Percentiles rank a stretch among this genome's conserved stretches.
Evolutionary conservation across 1,139 yeast species (phyloP).

Genomic region (Yamadazyma taylorii): DNA sequence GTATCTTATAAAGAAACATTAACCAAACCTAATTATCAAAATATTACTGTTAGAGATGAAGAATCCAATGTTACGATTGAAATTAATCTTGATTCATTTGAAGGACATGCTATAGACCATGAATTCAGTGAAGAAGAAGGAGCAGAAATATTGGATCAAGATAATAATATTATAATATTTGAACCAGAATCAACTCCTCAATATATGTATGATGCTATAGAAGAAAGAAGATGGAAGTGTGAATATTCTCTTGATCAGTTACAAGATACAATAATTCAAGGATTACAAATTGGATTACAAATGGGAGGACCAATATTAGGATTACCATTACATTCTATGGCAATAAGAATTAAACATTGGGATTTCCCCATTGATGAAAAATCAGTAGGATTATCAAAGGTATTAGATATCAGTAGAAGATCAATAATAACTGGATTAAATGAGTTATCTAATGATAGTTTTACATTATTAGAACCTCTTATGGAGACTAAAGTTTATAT

Average conservation of each 20-base stretch:
- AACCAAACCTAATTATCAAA: slow-evolving; percentile 17
- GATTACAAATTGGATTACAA: slow-evolving; percentile 71
- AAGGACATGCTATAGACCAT: slow-evolving; percentile 40
- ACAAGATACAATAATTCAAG: slow-evolving; percentile 54
- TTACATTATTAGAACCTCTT: slow-evolving; percentile 66
- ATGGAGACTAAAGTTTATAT: slow-evolving; percentile 78
- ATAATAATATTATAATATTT: slow-evolving; percentile 38
- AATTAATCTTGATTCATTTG: slow-evolving; percentile 54
- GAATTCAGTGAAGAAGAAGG: slow-evolving; percentile 40
- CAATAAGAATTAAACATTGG: slow-evolving; percentile 52
- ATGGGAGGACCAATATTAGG: slow-evolving; percentile 72
- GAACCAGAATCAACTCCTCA: slow-evolving; percentile 30
- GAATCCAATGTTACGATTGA: slow-evolving; percentile 25
- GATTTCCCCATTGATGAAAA: slow-evolving; percentile 55
- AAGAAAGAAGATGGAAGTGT: slow-evolving; percentile 52
- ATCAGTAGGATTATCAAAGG: slow-evolving; percentile 22
- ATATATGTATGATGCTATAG: slow-evolving; percentile 25
- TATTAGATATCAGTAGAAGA: slow-evolving; percentile 33
- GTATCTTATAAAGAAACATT: slow-evolving; percentile 87
- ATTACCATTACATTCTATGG: slow-evolving; percentile 64
- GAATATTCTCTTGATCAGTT: slow-evolving; percentile 49
- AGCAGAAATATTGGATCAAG: slow-evolving; percentile 33
- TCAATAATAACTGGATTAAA: slow-evolving; percentile 35
- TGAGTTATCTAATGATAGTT: slow-evolving; percentile 32
- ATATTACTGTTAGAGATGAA: slow-evolving; percentile 13